Evolutionary conservation across 768 basidiomycete species (phyloP).

Genomic region (Gymnopilus dilepis): DNA sequence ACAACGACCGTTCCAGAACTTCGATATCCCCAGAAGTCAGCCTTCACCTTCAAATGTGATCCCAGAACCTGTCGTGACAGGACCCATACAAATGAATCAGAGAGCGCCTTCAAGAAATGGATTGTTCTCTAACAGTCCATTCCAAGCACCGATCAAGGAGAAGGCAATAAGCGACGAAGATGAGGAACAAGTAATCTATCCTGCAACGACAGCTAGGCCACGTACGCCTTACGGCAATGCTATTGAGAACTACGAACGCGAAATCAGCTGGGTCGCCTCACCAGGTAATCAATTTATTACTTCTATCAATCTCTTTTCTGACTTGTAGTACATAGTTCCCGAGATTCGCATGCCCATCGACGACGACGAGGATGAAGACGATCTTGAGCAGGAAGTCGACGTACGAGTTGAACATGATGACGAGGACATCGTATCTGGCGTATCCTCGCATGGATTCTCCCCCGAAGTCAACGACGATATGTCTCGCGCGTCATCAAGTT

Average conservation of each 20-base stretch:
- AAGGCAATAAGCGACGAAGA: slow-evolving; percentile 61
- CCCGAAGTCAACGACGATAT: slow-evolving; percentile 54
- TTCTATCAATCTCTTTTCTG: slow-evolving; percentile 11
- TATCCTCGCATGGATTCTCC: slow-evolving; percentile 54
- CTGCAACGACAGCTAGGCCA: slow-evolving; percentile 56
- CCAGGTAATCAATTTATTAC: slow-evolving; percentile 54
- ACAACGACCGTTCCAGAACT: slow-evolving; percentile 39
- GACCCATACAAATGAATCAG: slow-evolving; percentile 54
- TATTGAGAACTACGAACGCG: slow-evolving; percentile 53
- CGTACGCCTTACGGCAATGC: slow-evolving; percentile 48
- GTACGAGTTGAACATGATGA: slow-evolving; percentile 49
- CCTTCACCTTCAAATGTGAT: slow-evolving; percentile 57
- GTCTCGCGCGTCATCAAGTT: slow-evolving; percentile 61
- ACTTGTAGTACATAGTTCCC: slow-evolving; percentile 44
- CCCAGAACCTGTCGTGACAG: slow-evolving; percentile 49
- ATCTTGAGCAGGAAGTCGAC: slow-evolving; percentile 43
- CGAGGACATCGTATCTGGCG: slow-evolving; percentile 58
- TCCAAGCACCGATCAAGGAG: slow-evolving; percentile 74
- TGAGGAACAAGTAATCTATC: slow-evolving; percentile 71
- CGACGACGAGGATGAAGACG: slow-evolving; percentile 61
- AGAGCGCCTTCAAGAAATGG: slow-evolving; percentile 62
- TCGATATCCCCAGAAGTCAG: slow-evolving; percentile 42
- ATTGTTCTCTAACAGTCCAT: slow-evolving; percentile 70
- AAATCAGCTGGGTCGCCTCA: slow-evolving; percentile 80
- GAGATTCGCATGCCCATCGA: slow-evolving; percentile 71